phyloP scores from a whole-genome alignment of 1,139 yeast genomes.

The Protomyces lactucae-debilis region DNA sequence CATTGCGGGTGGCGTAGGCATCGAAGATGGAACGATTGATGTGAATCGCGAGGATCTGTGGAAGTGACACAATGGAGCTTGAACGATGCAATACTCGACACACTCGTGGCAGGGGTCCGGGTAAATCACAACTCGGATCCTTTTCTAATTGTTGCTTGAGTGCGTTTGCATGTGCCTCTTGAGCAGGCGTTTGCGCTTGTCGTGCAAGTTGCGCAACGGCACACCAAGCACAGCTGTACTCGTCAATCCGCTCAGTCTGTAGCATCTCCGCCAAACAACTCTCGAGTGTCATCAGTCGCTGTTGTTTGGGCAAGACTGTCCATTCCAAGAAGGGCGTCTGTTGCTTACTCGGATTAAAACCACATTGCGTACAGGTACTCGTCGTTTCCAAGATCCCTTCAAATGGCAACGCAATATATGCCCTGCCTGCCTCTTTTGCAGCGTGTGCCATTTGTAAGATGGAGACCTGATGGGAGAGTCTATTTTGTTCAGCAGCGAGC shows the following conservation, averaged over 20 bases:
- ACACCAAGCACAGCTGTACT: constrained; percentile 15
- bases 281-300: neutral
- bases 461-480: constrained; percentile 5
- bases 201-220: neutral
- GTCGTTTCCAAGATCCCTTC: constrained; percentile 6
- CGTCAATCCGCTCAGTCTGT: constrained; percentile 13
- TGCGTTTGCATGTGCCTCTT: neutral
- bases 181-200: neutral
- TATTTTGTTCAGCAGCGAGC: constrained; percentile 20
- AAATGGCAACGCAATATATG: constrained; percentile 11
- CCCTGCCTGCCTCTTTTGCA: neutral
- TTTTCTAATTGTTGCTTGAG: neutral
- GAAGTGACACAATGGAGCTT: neutral
- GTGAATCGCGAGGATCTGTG: constrained; percentile 10
- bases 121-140: constrained; percentile 4
- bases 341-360: neutral
- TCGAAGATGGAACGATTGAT: constrained; percentile 19
- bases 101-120: constrained; percentile 1
- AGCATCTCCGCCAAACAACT: constrained; percentile 5
- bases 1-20: constrained; percentile 15
- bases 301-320: constrained; percentile 8
- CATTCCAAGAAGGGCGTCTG: constrained; percentile 13
- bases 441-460: constrained; percentile 9
- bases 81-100: neutral
- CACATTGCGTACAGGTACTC: constrained; percentile 8